phyloP scores from a whole-genome alignment of 208 protist species.

The Leptomonas pyrrhocoris region DNA sequence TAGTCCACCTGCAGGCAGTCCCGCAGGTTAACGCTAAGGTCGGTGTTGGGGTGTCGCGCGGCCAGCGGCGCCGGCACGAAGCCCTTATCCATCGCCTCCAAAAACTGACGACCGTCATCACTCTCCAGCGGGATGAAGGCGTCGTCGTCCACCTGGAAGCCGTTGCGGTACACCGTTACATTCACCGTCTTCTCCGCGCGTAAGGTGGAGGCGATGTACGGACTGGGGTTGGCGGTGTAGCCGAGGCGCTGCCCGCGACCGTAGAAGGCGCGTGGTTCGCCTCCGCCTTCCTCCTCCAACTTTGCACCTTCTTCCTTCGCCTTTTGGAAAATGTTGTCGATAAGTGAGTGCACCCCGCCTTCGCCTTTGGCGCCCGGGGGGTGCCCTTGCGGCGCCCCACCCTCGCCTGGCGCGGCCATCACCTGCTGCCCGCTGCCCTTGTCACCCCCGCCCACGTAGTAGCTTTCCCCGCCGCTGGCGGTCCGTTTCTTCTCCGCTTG shows the following conservation, averaged over 20 bases:
- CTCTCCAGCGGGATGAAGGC: slow-evolving; percentile 51
- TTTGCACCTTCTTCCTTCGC: slow-evolving; percentile 33
- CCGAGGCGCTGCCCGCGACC: slow-evolving; percentile 76
- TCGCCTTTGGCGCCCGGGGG: neutral
- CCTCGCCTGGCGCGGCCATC: slow-evolving; percentile 32
- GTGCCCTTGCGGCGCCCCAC: neutral
- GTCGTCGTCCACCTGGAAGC: slow-evolving; percentile 61
- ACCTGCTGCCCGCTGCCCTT: slow-evolving; percentile 63
- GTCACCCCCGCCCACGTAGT: slow-evolving; percentile 64
- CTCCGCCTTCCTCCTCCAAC: slow-evolving; percentile 8
- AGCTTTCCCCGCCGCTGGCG: slow-evolving; percentile 22
- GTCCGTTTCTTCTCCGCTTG: slow-evolving; percentile 17
- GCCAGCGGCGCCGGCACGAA: slow-evolving; percentile 58
- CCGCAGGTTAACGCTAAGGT: slow-evolving; percentile 61
- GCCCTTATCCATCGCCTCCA: slow-evolving; percentile 61
- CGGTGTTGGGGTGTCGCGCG: slow-evolving; percentile 58
- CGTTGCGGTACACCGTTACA: slow-evolving; percentile 73
- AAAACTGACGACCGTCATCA: slow-evolving; percentile 49
- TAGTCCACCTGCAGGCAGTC: slow-evolving; percentile 64
- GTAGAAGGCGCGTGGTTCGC: slow-evolving; percentile 59
- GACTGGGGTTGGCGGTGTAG: slow-evolving; percentile 68
- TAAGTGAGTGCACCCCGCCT: slow-evolving; percentile 23
- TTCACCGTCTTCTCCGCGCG: slow-evolving; percentile 49
- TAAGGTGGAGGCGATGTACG: slow-evolving; percentile 60
- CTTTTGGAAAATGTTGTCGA: slow-evolving; percentile 46